Evolutionary conservation across 192 early-diverging fungal species (phyloP), one percentile per base, ranked within the genome.

Genomic region (Coemansia sp.): DNA sequence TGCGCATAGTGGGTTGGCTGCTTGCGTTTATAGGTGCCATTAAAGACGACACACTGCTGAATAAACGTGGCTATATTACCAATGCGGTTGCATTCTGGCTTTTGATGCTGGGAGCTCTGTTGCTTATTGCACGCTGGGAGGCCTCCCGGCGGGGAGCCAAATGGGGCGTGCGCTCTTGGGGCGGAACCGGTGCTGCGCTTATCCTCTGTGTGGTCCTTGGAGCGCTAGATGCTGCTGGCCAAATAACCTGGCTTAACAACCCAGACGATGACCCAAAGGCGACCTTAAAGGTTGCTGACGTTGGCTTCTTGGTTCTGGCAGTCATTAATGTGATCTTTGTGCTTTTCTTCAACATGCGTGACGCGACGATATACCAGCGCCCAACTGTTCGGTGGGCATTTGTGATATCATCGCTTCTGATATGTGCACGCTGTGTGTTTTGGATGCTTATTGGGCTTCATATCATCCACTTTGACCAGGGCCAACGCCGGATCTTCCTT

Each of bases 171-270:
- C 70, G 63, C 21, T 72, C 79, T 26, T 70, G 64, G 63, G 58
- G 65, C 21, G 68, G 64, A n/a, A 64, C 64, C 0, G 74, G 66
- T 7, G 58, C 67, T 0, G 66, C 68, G 31, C 15, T 61, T n/a
- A 45, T 81, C 8, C 55, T 61, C 0, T 76, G 74, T 29, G 31
- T 76, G 20, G 70, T 66, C 30, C 58, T 81, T 48, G 79, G 79
- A 25, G 74, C 69, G 5, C 64, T 81, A 7, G 79, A 81, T 42
- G 79, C 74, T 29, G 70, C 74, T 30, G 79, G 79, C 12, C 79
- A 76, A 45, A 81, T 81, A 26, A 67, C 56, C 42, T 81, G 79
- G 79, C 79, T 81, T 23, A 76, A 81, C 56, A 68, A 69, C 34
- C 74, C 79, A 2, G 51, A 45, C 1, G 70, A 73, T 4, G 48